Evolutionary conservation across 768 basidiomycete genomes (phyloP), one percentile per base, ranked within the genome.

Genomic region (Pisolithus microcarpus): DNA sequence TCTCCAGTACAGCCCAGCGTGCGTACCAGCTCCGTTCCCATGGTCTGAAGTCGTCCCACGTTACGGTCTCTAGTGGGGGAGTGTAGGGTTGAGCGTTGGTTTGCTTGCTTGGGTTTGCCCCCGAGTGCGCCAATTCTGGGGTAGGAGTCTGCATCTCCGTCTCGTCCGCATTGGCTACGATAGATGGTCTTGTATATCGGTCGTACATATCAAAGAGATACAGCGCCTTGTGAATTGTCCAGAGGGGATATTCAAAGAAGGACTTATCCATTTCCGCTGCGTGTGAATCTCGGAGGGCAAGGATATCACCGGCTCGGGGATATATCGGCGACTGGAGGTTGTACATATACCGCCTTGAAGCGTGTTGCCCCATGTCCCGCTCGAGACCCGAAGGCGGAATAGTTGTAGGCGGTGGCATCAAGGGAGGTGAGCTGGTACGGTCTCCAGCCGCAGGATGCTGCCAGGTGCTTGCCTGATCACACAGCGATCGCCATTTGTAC

Each of bases 191-290:
- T 13, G 43, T 19, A 37, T 48, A 43, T 38, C 55, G 49, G 19
- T 73, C 63, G 42, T 78, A 76, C 59, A 87, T 62, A 54, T 82
- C 79, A 54, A 75, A 75, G 64, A 81, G 72, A 71, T 79, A 86
- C n/a, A 85, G 56, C 38, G 73, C 75, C 70, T 86, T 86, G 40
- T 72, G 66, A 59, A 86, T 79, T 18, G 84, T 85, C 79, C 83
- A 85, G 43, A 80, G 61, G 4, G 80, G 77, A 58, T 81, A 70
- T 31, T 64, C 69, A 52, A 74, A 74, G 57, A 85, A 83, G 55
- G 69, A 78, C 10, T 77, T 77, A 61, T 87, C 85, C 46, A 82
- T 71, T 46, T 78, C 69, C 52, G 68, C 72, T 45, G 73, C 73
- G 58, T 77, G 79, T 2, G 79, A 76, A 58, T 86, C 82, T 24